Base-by-base conservation (phyloP, 2,329 filamentous ascomycete genomes). In the Fusarium camptoceras region DNA sequence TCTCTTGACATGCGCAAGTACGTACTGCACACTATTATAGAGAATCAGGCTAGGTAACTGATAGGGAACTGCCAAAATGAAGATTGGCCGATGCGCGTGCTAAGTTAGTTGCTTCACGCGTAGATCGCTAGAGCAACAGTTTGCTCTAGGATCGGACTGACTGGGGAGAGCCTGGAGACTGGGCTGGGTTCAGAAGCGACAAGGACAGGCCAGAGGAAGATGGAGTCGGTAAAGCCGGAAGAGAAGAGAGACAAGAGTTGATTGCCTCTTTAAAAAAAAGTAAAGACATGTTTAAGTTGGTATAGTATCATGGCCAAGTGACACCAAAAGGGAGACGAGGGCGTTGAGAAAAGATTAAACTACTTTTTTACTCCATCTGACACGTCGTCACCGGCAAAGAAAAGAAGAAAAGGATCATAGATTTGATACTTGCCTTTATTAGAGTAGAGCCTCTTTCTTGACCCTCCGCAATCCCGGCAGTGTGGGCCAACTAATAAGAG, bases 121-220 rank as follows among this genome's bases (percentile, higher is more conserved):
- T 56, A 72, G 71, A 75, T 74, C 68, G 51, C 51, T 56, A 39
- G 55, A 67, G 66, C 63, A 74, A 73, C 63, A 64, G 55, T 63
- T 66, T 49, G 15, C 39, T 55, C 50, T 46, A 66, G 56, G 51
- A 56, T 53, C 53, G 53, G 65, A 50, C 49, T 65, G 66, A 50
- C 64, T 65, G 66, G 70, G 70, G 59, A 60, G 39, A 61, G 59
- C 57, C 66, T 41, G 41, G 62, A 56, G 61, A 42, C 25, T 22
- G 27, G 27, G 22, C 34, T 37, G 24, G 34, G 49, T 42, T 51
- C 49, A 37, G 24, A 51, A 42, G 53, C 28, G 56, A 64, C 64
- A 66, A 55, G 66, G 67, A 68, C 51, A 72, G 55, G 61, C 49
- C 48, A 64, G 28, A 71, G 47, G 46, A 16, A 41, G n/a, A 54